Evolutionary conservation across 2,329 filamentous ascomycete genomes (phyloP), one percentile per base, ranked within the genome.

Genomic region (Colletotrichum australisinense): DNA sequence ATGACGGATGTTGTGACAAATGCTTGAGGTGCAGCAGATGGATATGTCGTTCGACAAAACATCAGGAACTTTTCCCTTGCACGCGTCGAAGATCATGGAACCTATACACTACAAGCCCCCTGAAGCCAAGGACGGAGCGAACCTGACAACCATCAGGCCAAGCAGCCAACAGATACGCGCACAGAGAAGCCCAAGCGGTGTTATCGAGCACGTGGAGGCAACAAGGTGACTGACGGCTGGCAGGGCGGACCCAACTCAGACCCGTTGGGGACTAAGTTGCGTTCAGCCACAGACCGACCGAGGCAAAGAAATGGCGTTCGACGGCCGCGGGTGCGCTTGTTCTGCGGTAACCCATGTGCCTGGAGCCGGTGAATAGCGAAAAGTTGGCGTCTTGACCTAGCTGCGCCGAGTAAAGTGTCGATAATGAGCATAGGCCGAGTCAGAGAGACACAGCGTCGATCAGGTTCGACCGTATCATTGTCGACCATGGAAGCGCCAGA

Each of bases 81-180:
- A 60, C 70, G 59, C 67, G 35, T 55, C 65, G 69, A 69, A 69
- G 58, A 69, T 69, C 65, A 63, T 69, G 59, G 65, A 72, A 63
- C 58, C 52, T 12, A 24, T n/a, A 30, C 65, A 26, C 26, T 26
- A 26, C 26, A 26, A 26, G 26, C 3, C 26, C 26, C 64, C 35
- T 58, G 69, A 26, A 64, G 65, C 69, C 53, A 55, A 53, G 55
- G 42, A 69, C 53, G 46, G 69, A 72, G 65, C 58, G 58, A 69
- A 64, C 59, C 53, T 52, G 24, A 69, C 22, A 22, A 12, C 52
- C 4, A 12, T 35, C 32, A 12, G 32, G 32, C 3, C n/a, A 56
- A 56, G 19, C 46, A 63, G 69, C 52, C 69, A 67, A 71, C 63
- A 56, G 24, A 58, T n/a, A 58, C 9, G 24, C 55, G 46, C 24